Evolutionary conservation across 2,329 filamentous ascomycete species (phyloP).

Genomic region (Ophiobolus disseminans): DNA sequence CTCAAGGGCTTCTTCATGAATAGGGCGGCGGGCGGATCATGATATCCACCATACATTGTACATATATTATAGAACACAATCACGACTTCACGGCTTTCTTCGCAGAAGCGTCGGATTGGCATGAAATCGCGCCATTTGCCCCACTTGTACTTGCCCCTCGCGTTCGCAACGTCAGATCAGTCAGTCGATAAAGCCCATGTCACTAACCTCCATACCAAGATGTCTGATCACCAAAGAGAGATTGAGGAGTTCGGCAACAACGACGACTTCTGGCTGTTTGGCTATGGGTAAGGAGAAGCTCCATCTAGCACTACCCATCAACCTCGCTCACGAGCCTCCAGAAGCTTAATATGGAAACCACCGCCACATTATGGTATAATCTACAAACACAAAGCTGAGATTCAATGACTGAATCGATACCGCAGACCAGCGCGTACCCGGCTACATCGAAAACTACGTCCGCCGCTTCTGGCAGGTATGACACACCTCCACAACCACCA

Average conservation of each 20-base stretch:
- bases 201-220: no score
- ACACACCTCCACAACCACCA: constrained; percentile 4
- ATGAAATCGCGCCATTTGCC: constrained; percentile 9
- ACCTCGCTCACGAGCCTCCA: constrained; percentile 49
- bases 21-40: constrained; percentile 56
- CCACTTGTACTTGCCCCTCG: constrained; percentile 10
- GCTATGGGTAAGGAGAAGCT: constrained; percentile 78
- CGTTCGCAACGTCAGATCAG: no score
- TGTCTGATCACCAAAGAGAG: constrained; percentile 37
- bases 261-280: constrained; percentile 92
- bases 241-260: constrained; percentile 46
- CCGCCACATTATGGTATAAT: constrained; percentile 87
- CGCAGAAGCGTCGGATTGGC: constrained; percentile 1
- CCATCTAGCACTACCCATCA: background rate
- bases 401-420: background rate
- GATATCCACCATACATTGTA: constrained; percentile 10
- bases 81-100: background rate
- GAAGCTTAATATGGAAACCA: constrained; percentile 97
- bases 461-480: constrained; percentile 97
- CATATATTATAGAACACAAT: constrained; percentile 17
- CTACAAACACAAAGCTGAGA: background rate
- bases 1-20: constrained; percentile 89
- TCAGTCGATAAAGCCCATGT: no score
- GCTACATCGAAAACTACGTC: constrained; percentile 92
- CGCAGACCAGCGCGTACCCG: constrained; percentile 81